phyloP scores from a whole-genome alignment of 2,329 filamentous ascomycete genomes.

The Phyllosticta citriasiana region DNA sequence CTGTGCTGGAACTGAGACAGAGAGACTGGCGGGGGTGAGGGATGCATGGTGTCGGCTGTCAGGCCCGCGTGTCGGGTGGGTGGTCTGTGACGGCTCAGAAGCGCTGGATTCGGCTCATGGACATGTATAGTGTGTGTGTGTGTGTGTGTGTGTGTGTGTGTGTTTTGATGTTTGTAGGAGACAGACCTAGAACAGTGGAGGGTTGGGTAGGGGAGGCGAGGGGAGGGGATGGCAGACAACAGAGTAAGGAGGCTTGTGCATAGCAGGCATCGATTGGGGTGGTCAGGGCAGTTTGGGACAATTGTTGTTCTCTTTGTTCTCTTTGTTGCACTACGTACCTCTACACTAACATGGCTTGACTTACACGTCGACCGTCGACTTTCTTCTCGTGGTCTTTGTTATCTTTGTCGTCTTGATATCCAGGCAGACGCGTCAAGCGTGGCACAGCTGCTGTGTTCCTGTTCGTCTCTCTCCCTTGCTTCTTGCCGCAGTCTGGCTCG shows the following conservation, averaged over 20 bases:
- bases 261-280: too few relatives aligned
- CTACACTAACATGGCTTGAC: neutral
- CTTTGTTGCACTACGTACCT: neutral
- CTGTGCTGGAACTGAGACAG: neutral
- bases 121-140: neutral
- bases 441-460: neutral
- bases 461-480: neutral
- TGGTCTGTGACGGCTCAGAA: neutral
- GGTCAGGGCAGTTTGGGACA: too few relatives aligned
- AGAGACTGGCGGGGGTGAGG: neutral
- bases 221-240: neutral
- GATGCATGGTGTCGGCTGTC: neutral
- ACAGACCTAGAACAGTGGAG: too few relatives aligned
- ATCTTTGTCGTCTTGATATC: neutral
- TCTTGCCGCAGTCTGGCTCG: neutral
- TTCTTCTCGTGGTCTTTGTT: neutral
- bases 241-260: neutral
- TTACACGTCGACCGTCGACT: neutral
- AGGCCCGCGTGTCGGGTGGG: neutral
- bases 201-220: neutral
- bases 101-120: neutral
- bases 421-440: neutral
- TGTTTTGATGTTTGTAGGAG: neutral
- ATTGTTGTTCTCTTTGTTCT: neutral
- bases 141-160: neutral